Conservation (phyloP, 768 basidiomycete genomes). For the Amanita inopinata region DNA sequence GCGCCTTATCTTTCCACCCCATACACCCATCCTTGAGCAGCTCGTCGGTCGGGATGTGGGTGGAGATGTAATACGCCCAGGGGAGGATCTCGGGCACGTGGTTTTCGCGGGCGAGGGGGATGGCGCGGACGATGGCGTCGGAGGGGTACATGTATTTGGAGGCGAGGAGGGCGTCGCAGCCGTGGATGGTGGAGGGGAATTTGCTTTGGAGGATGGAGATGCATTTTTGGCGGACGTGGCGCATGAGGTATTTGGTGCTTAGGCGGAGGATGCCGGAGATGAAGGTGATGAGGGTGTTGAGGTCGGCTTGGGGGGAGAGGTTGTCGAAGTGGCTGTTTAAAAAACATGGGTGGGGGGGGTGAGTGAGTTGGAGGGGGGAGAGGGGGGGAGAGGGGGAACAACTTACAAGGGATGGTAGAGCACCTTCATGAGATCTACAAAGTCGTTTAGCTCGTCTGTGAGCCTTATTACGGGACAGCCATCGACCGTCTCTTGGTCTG, state of each 20-base stretch:
- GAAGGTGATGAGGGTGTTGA: constrained; percentile 27
- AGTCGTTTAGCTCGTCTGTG: constrained; percentile 24
- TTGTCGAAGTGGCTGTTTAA: constrained; percentile 27
- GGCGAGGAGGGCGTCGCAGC: constrained; percentile 28
- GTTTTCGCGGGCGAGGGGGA: constrained; percentile 29
- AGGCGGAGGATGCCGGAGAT: constrained; percentile 33
- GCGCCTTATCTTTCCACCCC: constrained; percentile 32
- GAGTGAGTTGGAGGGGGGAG: too few relatives aligned
- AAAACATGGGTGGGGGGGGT: background rate
- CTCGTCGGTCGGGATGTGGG: constrained; percentile 26
- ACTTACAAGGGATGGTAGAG: constrained; percentile 31
- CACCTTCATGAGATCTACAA: constrained; percentile 25
- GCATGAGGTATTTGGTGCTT: constrained; percentile 35
- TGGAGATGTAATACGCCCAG: constrained; percentile 37
- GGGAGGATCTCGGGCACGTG: constrained; percentile 32
- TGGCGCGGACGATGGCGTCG: constrained; percentile 28
- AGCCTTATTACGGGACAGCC: constrained; percentile 28
- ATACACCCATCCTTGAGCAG: constrained; percentile 25
- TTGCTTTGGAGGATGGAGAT: constrained; percentile 29
- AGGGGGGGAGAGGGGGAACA: constrained; percentile 8
- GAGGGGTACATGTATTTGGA: constrained; percentile 27
- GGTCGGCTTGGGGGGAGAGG: constrained; percentile 22
- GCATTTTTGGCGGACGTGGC: constrained; percentile 26
- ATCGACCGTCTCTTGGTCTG: constrained; percentile 20
- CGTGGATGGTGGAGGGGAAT: constrained; percentile 31